Evolutionary conservation across 176 grass and related monocot genomes (phyloP).

Genomic region (Cenchrus fungigraminus): DNA sequence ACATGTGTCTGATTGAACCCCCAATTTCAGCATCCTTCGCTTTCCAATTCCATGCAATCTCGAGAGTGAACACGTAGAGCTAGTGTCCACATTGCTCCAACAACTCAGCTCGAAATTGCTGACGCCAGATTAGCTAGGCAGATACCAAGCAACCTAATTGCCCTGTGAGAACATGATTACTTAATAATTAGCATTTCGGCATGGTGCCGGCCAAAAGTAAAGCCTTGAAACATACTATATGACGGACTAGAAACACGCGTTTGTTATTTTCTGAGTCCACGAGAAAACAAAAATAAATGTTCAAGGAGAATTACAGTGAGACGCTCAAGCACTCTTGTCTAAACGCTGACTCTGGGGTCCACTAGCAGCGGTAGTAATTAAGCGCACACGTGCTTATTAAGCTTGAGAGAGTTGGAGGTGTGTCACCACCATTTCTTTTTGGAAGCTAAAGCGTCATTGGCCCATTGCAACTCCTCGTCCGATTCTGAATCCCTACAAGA

Average conservation of each 20-base stretch:
- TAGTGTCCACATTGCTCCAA: neutral
- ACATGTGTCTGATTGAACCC: slow-evolving; percentile 13
- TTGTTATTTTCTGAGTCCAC: too few species aligned
- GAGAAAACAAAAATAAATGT: too few species aligned
- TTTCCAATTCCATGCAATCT: slow-evolving; percentile 36
- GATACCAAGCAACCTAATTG: neutral
- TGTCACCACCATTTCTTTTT: neutral
- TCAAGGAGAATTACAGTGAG: too few species aligned
- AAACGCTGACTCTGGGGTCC: too few species aligned
- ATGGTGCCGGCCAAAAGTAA: too few species aligned
- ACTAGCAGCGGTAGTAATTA: neutral
- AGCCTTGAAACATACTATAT: too few species aligned
- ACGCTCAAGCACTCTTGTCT: too few species aligned
- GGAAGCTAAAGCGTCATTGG: neutral
- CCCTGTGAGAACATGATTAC: too few species aligned
- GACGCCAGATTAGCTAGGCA: neutral
- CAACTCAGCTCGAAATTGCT: slow-evolving; percentile 1
- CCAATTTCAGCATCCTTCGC: slow-evolving; percentile 32
- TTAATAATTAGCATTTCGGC: too few species aligned
- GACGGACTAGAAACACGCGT: too few species aligned
- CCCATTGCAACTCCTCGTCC: neutral
- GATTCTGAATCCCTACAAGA: neutral
- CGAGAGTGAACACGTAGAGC: slow-evolving; percentile 30
- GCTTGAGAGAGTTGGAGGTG: neutral
- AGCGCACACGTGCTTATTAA: neutral